These are phyloP conservation scores for Erodium moschatum DNA, from an alignment of 441 rosid genomes.

Conservation along the genomic window DNA sequence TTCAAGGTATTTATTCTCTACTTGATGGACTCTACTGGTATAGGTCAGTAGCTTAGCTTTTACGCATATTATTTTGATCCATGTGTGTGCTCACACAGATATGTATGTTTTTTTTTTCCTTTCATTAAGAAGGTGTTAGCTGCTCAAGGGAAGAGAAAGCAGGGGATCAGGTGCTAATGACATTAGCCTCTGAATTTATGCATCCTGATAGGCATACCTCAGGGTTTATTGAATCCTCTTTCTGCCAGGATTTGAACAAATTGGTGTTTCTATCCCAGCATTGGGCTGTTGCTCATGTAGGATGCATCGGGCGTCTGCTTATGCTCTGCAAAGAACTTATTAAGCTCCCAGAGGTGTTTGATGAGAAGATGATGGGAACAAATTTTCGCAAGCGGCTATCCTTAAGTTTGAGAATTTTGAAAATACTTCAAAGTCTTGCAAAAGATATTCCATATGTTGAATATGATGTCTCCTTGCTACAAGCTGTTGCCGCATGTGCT, in stretches of 20 bases:
- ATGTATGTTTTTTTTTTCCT: slow-evolving; percentile 3
- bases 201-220: slow-evolving; percentile 51
- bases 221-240: slow-evolving; percentile 34
- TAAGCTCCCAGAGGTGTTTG: slow-evolving; percentile 42
- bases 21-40: slow-evolving; percentile 13
- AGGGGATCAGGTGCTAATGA: slow-evolving; percentile 56
- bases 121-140: slow-evolving; percentile 40
- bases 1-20: slow-evolving; percentile 52
- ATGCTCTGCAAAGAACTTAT: slow-evolving; percentile 58
- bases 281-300: slow-evolving; percentile 76
- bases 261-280: slow-evolving; percentile 66
- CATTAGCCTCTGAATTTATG: slow-evolving; percentile 65
- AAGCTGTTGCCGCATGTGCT: slow-evolving; percentile 62
- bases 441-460: slow-evolving; percentile 61
- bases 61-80: slow-evolving; percentile 3
- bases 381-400: slow-evolving; percentile 53
- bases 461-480: slow-evolving; percentile 56
- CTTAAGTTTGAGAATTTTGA: slow-evolving; percentile 68
- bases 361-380: slow-evolving; percentile 55
- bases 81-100: neutral
- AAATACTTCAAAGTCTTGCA: slow-evolving; percentile 63
- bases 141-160: slow-evolving; percentile 78
- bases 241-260: slow-evolving; percentile 45
- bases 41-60: slow-evolving; percentile 18
- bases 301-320: slow-evolving; percentile 57